Base-by-base conservation (phyloP, 345 rosid species). In the Brassica nigra region DNA sequence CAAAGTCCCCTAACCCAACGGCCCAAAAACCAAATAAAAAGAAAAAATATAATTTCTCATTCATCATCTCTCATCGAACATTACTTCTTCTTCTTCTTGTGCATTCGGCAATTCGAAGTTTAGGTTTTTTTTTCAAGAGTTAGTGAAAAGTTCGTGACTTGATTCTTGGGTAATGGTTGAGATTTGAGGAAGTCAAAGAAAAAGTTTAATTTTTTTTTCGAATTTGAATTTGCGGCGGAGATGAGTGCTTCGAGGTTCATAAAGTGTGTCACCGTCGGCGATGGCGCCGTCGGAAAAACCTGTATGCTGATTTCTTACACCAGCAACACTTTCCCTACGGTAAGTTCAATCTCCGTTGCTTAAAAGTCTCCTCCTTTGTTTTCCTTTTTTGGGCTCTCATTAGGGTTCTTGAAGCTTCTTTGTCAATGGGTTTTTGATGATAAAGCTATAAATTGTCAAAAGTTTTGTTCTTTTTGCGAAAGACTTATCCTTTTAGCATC, bases 191-290 rank as follows among this genome's bases (percentile, higher is more conserved):
- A 39, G 12, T 9, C 6, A 55, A 55, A 33, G n/a, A n/a, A 4
- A 18, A 20, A 54, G 37, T 7, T 76, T 58, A 28, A 1, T 2
- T 39, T 15, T 8, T 2, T 39, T 15, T 8, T 64, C 27, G 57
- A 4, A 4, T 15, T 63, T 74, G 1, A 49, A 67, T 62, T 71
- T 65, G 62, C 68, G 69, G 75, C 18, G 66, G 74, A 79, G 80
- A 95, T 92, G 97, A 92, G 94, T 59, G 97, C 99, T 39, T 92
- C 97, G 39, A 89, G 95, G 90, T 95, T 92, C 85, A 92, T 92
- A n/a, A 95, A 95, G 97, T 95, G 99, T 84, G 97, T 91, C 6
- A 95, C 99, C 39, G 99, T 95, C 79, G 97, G 99, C 74, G 99
- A 95, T 54, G 97, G 97, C 2, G 98, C 97, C 55, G 98, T 94